These are phyloP conservation scores for Aspergillus glaucus DNA, from an alignment of 2,329 filamentous ascomycete species.

Conservation along the genomic window DNA sequence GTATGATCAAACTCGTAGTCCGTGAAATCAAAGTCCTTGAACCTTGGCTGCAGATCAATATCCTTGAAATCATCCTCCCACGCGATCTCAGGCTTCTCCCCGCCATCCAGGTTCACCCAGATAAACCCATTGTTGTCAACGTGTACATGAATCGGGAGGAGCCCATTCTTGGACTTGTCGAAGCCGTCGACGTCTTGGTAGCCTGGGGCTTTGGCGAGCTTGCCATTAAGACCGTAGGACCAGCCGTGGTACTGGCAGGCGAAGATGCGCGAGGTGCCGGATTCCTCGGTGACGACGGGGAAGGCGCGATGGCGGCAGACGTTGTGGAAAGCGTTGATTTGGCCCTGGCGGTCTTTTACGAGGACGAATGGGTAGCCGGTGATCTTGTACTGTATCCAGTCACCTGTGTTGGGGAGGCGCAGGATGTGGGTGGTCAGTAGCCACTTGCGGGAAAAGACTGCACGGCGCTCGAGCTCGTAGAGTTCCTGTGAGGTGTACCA, in stretches of 20 bases:
- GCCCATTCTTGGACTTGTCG: slow-evolving; percentile 48
- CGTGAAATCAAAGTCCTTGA: slow-evolving; percentile 44
- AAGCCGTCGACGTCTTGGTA: slow-evolving; percentile 53
- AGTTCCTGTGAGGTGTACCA: slow-evolving; percentile 44
- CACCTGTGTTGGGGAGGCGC: slow-evolving; percentile 47
- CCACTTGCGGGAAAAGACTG: slow-evolving; percentile 53
- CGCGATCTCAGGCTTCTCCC: slow-evolving; percentile 39
- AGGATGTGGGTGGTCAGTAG: slow-evolving; percentile 36
- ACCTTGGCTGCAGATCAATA: slow-evolving; percentile 43
- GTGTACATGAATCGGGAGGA: slow-evolving; percentile 50
- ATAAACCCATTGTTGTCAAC: slow-evolving; percentile 51
- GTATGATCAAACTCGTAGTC: slow-evolving; percentile 53
- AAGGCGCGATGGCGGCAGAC: slow-evolving; percentile 55
- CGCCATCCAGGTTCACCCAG: slow-evolving; percentile 52
- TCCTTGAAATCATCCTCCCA: slow-evolving; percentile 50
- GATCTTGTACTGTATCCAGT: slow-evolving; percentile 52
- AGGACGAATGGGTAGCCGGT: slow-evolving; percentile 54
- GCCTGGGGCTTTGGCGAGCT: slow-evolving; percentile 53
- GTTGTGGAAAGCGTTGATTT: slow-evolving; percentile 56
- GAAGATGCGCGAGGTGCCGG: slow-evolving; percentile 47
- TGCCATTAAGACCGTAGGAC: slow-evolving; percentile 53
- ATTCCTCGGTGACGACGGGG: slow-evolving; percentile 46
- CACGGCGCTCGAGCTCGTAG: slow-evolving; percentile 52
- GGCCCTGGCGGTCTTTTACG: slow-evolving; percentile 44
- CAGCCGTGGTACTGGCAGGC: slow-evolving; percentile 57